phyloP scores from a whole-genome alignment of 225 moss, liverwort and hornwort genomes.

The Polytrichum commune region DNA sequence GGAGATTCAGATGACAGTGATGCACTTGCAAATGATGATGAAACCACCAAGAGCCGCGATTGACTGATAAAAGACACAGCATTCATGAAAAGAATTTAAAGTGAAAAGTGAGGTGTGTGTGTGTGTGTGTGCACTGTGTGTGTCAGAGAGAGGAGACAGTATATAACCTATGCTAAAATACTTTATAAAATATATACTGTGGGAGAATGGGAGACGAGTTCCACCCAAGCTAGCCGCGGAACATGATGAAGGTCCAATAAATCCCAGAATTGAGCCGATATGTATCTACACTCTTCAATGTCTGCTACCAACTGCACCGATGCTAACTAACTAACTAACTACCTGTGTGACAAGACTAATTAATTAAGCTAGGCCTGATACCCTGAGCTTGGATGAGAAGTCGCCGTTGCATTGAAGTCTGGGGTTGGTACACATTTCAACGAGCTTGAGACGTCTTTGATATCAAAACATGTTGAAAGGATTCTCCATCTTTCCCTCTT shows the following conservation, averaged over 20 bases:
- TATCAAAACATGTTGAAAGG: constrained; percentile 17
- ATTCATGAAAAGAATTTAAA: not conserved
- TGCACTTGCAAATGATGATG: not conserved
- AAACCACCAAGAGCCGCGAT: not conserved
- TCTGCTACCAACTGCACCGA: constrained; percentile 16
- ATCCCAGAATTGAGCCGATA: constrained; percentile 35
- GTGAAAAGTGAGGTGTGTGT: not conserved
- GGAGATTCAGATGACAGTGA: not conserved
- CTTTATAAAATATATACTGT: constrained; percentile 35
- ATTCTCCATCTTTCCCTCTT: constrained; percentile 16
- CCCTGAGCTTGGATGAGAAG: constrained; percentile 11
- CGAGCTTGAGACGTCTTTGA: constrained; percentile 3
- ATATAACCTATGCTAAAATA: constrained; percentile 10
- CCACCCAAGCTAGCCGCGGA: constrained; percentile 8
- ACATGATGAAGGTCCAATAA: constrained; percentile 15
- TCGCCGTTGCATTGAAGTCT: constrained; percentile 1
- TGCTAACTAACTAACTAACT: constrained; percentile 11
- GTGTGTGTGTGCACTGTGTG: too few relatives aligned
- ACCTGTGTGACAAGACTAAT: too few relatives aligned
- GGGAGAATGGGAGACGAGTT: constrained; percentile 5
- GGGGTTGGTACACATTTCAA: constrained; percentile 16
- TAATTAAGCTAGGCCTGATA: constrained; percentile 12
- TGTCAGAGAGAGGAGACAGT: not conserved
- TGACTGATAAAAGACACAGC: not conserved
- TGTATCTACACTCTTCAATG: constrained; percentile 35